Conservation (phyloP, 164 flowering plant species). For the Dillenia turbinata region DNA sequence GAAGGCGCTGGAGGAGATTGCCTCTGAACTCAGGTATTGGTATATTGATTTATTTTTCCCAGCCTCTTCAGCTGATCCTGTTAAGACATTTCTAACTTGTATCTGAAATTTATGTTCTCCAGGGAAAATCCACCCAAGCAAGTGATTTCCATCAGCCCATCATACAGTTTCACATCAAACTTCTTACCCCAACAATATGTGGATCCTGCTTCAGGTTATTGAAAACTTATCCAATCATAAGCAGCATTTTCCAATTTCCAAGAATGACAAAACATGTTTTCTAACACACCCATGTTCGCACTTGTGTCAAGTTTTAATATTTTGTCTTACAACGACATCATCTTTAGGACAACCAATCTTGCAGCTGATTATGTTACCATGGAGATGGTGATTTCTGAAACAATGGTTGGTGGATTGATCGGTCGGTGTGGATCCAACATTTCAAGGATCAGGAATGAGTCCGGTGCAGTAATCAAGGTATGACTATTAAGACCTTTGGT, state of each 20-base stretch:
- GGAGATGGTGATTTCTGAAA: conserved; percentile 71
- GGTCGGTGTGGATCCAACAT: conserved; percentile 82
- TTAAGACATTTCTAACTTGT: neutral
- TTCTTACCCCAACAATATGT: conserved; percentile 38
- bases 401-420: conserved; percentile 84
- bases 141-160: conserved; percentile 71
- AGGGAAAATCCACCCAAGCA: conserved; percentile 81
- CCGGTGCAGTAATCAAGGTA: conserved; percentile 88
- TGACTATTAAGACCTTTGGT: neutral
- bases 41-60: neutral
- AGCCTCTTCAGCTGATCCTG: neutral
- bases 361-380: conserved; percentile 77
- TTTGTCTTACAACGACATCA: conserved; percentile 41
- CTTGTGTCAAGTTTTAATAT: conserved; percentile 26
- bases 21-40: conserved; percentile 60
- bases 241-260: conserved; percentile 11
- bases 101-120: conserved; percentile 5
- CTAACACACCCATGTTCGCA: no score
- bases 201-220: conserved; percentile 69
- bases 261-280: no score
- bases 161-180: conserved; percentile 33
- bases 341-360: conserved; percentile 68
- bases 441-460: conserved; percentile 67
- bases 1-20: conserved; percentile 72
- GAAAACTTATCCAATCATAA: conserved; percentile 11